Percentiles rank a stretch among this genome's conserved stretches.
Conservation (phyloP, 1,139 yeast species). For the Taphrina confusa region DNA sequence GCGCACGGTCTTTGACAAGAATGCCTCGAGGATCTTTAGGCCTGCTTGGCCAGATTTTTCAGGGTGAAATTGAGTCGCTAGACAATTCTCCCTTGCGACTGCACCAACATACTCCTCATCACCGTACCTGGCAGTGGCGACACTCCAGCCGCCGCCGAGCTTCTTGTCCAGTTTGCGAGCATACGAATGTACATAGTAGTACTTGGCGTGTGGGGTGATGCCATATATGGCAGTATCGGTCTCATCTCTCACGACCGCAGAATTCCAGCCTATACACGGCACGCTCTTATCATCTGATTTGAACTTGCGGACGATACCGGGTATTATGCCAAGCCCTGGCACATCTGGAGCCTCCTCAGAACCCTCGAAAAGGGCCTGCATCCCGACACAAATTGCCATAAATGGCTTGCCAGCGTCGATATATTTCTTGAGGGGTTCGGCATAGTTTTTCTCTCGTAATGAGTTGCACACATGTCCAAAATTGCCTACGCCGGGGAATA, state of each 20-base stretch:
- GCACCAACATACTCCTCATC: slow-evolving; percentile 85
- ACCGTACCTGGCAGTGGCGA: slow-evolving; percentile 74
- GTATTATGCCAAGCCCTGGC: slow-evolving; percentile 59
- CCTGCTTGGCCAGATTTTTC: slow-evolving; percentile 95
- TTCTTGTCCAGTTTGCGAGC: slow-evolving; percentile 41
- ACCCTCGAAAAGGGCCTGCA: slow-evolving; percentile 74
- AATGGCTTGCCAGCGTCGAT: slow-evolving; percentile 73
- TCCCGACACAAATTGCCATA: slow-evolving; percentile 97
- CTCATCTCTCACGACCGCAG: slow-evolving; percentile 45
- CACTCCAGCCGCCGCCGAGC: slow-evolving; percentile 64
- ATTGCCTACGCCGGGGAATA: slow-evolving; percentile 95
- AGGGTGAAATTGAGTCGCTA: slow-evolving; percentile 97
- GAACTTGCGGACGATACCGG: slow-evolving; percentile 61
- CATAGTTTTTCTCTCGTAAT: slow-evolving; percentile 62
- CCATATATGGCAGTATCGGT: slow-evolving; percentile 56
- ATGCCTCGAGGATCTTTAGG: slow-evolving; percentile 67
- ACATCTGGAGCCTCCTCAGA: slow-evolving; percentile 73
- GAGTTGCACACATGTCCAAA: slow-evolving; percentile 88
- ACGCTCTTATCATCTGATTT: slow-evolving; percentile 70
- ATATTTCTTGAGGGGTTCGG: slow-evolving; percentile 64
- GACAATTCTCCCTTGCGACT: slow-evolving; percentile 67
- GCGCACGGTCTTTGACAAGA: slow-evolving; percentile 56
- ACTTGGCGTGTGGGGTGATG: slow-evolving; percentile 64
- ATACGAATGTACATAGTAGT: slow-evolving; percentile 92
- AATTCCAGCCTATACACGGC: slow-evolving; percentile 96